These are phyloP conservation scores for Pythium periplocum DNA, from an alignment of 352 stramenopile genomes.

Conservation along the genomic window DNA sequence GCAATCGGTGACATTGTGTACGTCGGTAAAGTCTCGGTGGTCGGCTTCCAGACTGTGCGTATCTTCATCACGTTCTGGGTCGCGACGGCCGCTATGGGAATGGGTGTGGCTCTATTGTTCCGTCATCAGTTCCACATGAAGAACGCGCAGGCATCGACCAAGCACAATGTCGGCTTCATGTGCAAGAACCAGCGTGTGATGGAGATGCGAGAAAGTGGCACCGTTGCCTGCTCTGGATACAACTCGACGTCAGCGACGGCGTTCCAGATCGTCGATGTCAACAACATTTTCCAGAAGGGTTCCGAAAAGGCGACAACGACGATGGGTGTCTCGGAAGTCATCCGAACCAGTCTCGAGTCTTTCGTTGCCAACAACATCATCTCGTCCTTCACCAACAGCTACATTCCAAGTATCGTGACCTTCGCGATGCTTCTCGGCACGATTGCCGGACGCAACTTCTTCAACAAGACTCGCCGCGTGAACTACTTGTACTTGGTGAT, in stretches of 20 bases:
- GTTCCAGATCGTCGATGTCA: conserved; percentile 24
- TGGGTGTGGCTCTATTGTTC: conserved; percentile 52
- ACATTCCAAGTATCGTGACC: conserved; percentile 57
- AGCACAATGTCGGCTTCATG: too few relatives aligned
- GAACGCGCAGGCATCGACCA: too few relatives aligned
- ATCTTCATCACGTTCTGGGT: conserved; percentile 65
- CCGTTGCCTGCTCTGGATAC: conserved; percentile 8
- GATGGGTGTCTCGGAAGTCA: conserved; percentile 38
- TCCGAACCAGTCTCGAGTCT: conserved; percentile 49
- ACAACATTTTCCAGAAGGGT: background rate
- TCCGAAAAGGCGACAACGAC: too few relatives aligned
- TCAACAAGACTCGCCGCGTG: conserved; percentile 44
- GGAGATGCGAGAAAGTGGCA: conserved; percentile 6
- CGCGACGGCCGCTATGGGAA: conserved; percentile 37
- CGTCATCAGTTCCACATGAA: conserved; percentile 19
- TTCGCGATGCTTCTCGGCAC: conserved; percentile 67
- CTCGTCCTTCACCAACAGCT: conserved; percentile 31
- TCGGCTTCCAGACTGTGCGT: conserved; percentile 58
- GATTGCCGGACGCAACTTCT: conserved; percentile 49
- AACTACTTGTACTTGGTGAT: conserved; percentile 68
- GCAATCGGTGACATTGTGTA: conserved; percentile 74
- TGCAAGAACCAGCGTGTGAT: conserved; percentile 13
- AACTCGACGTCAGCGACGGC: conserved; percentile 39
- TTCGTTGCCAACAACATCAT: conserved; percentile 71
- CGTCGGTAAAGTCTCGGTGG: conserved; percentile 63